Evolutionary conservation across 2,329 filamentous ascomycete genomes (phyloP), one percentile per base, ranked within the genome.

Genomic region (Stenocarpella maydis): DNA sequence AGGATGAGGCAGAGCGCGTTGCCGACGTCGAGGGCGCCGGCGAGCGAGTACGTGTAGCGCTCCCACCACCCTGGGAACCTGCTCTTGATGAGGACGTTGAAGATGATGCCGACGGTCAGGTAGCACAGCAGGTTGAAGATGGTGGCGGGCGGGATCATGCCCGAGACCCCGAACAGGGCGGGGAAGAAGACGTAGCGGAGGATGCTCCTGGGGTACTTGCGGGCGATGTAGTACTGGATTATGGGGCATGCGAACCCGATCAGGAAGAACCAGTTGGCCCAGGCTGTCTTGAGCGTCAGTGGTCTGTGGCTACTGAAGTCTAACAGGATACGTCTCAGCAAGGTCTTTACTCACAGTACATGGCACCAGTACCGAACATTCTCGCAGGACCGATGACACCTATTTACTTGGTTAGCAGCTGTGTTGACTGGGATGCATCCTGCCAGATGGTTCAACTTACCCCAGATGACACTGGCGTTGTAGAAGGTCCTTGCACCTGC

Each of bases 151-250:
- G 63, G 63, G 37, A 65, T 65, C 47, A 54, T 54, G 19, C 47
- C 63, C 4, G 47, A 41, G 3, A 54, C 47, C 5, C 47, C 47
- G 34, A 65, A 52, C 2, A 65, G 34, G 0, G 50, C 47, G n/a
- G 63, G 63, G 34, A 65, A 52, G 50, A 52, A 54, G 47, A 65
- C 26, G 26, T 54, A 54, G 34, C 50, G 47, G 6, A 65, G 63
- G 47, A 65, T 52, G 24, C 37, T 45, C 2, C 39, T 14, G 9
- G 63, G 63, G 47, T 54, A 65, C 63, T 43, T 28, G n/a, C 50
- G 37, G 8, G 63, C 81, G 14, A 77, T 74, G 52, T 66, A 54
- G 67, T 67, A 69, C 31, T 67, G 43, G 37, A 69, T 37, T 14
- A 69, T 53, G 24, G 67, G 67, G 60, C 49, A 53, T 7, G 47